phyloP scores from a whole-genome alignment of 257 asterid genomes.

The Nicotiana knightiana region DNA sequence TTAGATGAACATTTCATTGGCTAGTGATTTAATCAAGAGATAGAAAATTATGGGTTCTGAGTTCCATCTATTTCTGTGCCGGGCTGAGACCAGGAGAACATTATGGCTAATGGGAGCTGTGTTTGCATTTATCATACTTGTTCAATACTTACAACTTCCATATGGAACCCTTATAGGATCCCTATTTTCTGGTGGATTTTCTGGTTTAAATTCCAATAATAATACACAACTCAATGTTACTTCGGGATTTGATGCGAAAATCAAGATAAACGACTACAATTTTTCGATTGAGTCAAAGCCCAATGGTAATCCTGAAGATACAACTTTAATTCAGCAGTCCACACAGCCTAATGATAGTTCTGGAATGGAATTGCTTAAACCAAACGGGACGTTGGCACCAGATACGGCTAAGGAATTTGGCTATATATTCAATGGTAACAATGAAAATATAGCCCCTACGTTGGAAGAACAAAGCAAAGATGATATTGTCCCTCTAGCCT shows the following conservation, averaged over 20 bases:
- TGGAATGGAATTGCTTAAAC: background rate
- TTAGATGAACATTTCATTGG: background rate
- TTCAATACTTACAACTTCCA: conserved; percentile 59
- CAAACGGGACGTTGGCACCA: conserved; percentile 13
- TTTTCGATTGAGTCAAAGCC: background rate
- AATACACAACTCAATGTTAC: conserved; percentile 10
- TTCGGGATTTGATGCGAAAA: background rate
- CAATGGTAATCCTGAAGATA: conserved; percentile 1
- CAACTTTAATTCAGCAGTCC: background rate
- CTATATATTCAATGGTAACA: background rate
- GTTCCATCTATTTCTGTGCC: background rate
- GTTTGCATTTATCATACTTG: conserved; percentile 38
- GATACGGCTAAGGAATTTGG: conserved; percentile 10
- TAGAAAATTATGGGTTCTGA: background rate
- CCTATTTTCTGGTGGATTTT: conserved; percentile 24
- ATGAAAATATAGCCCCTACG: background rate
- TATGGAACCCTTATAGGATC: conserved; percentile 39
- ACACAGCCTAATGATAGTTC: background rate
- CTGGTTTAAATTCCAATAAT: conserved; percentile 9
- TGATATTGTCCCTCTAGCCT: background rate
- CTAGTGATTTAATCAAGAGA: background rate
- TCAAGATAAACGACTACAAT: background rate
- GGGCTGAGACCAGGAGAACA: conserved; percentile 33
- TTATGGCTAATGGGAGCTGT: conserved; percentile 42
- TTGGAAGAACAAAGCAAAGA: background rate